These are phyloP conservation scores for Cyberlindnera lachancei DNA, from an alignment of 805 yeast species.

Conservation along the genomic window DNA sequence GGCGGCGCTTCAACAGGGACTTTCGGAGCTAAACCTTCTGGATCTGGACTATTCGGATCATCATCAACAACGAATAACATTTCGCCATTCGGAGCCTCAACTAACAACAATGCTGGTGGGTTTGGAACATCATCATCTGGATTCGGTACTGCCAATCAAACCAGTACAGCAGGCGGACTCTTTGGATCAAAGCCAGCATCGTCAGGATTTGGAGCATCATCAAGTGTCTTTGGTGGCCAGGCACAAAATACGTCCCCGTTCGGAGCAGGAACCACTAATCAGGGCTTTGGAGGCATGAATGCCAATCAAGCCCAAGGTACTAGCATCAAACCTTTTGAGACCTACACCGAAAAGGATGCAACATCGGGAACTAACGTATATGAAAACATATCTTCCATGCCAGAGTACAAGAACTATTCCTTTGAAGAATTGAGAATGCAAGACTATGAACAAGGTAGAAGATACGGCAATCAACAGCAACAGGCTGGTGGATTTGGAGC, in stretches of 20 bases:
- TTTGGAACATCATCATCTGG: constrained; percentile 28
- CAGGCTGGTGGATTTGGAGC: constrained; percentile 29
- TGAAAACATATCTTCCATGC: constrained; percentile 82
- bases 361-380: constrained; percentile 50
- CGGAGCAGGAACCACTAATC: constrained; percentile 19
- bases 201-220: constrained; percentile 17
- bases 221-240: constrained; percentile 6
- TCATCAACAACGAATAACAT: constrained; percentile 7
- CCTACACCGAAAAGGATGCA: constrained; percentile 66
- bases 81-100: constrained; percentile 22
- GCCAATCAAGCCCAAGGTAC: constrained; percentile 53
- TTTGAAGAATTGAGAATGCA: constrained; percentile 84
- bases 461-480: constrained; percentile 39
- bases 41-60: constrained; percentile 14
- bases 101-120: constrained; percentile 24
- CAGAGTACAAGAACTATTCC: constrained; percentile 75
- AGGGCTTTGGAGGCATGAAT: constrained; percentile 19
- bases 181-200: constrained; percentile 33
- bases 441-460: constrained; percentile 74
- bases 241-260: constrained; percentile 33
- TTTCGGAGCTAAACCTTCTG: constrained; percentile 22
- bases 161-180: constrained; percentile 25
- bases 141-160: constrained; percentile 26
- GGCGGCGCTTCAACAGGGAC: constrained; percentile 15
- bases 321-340: constrained; percentile 58